These are phyloP conservation scores for Cercophora samala DNA, from an alignment of 495 filamentous ascomycete species.

Conservation along the genomic window DNA sequence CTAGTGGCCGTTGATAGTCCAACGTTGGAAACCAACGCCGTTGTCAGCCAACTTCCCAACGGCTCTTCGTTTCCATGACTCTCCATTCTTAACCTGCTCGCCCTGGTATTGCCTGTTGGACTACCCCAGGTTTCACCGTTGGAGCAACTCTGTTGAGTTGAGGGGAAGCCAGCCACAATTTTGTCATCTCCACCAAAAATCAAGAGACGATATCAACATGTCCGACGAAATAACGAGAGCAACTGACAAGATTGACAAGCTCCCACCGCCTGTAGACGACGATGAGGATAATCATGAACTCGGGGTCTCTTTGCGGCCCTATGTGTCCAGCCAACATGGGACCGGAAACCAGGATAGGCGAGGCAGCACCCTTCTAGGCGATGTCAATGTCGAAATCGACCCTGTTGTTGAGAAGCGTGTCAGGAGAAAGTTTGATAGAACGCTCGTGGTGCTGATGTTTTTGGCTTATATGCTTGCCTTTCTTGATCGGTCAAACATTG, in stretches of 20 bases:
- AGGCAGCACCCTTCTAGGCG: not conserved
- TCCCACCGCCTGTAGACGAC: not conserved
- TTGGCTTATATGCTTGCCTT: constrained; percentile 49
- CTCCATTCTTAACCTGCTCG: not conserved
- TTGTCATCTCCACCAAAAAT: not conserved
- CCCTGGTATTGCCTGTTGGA: not conserved
- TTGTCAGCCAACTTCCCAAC: not conserved
- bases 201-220: not conserved
- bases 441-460: not conserved
- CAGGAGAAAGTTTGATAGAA: not conserved
- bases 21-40: not conserved
- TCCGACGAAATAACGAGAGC: not conserved
- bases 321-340: not conserved
- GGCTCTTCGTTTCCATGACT: not conserved
- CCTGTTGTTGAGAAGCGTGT: not conserved
- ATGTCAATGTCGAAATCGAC: not conserved
- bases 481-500: constrained; percentile 66
- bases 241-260: not conserved
- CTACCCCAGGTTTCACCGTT: not conserved
- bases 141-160: not conserved
- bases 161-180: not conserved
- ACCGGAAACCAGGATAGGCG: not conserved
- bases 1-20: not conserved
- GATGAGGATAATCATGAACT: not conserved
- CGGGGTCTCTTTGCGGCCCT: not conserved